Evolutionary conservation across 139 green algal species (phyloP), one percentile per base, ranked within the genome.

Genomic region (Chlorella sp.): DNA sequence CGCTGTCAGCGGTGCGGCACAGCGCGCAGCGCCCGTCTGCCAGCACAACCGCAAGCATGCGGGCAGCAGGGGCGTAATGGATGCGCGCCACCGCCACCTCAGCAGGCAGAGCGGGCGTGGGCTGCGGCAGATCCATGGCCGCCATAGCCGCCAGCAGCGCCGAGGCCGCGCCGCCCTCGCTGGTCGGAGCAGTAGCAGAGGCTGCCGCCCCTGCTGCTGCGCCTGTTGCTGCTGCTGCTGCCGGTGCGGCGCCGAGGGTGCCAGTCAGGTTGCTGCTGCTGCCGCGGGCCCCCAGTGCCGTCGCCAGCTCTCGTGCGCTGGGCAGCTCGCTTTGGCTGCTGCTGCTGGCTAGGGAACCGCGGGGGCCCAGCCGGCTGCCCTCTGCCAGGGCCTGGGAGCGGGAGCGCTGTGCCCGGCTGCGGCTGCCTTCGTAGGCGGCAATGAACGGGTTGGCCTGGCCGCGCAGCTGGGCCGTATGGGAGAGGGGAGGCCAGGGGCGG

Each of bases 21-120:
- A 93, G 62, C 24, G 81, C 90, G 77, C 82, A 87, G 28, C 88
- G 76, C 16, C 90, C 89, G 60, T 91, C 89, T 19, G 46, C 43
- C 36, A 93, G 73, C 69, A 93, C 88, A 24, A 88, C 82, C 7
- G 80, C 88, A 75, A 93, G 84, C 80, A 90, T 83, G 38, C 80
- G 85, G 32, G 88, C 69, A 2, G 75, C 51, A 1, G 76, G 56
- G 7, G 81, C 64, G 48, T 90, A 92, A 72, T 90, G 85, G 60
- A 90, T 36, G 54, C 40, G 46, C 6, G 30, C 28, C 14, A 90
- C 74, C 6, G 36, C 48, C 74, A 82, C 68, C 32, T 88, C 85
- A 58, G 30, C 38, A 17, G 80, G 56, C 68, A 76, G 84, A 28
- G 22, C 46, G 28, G 72, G 80, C 43, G 58, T 90, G 65, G 84